Base-by-base conservation (phyloP, 495 filamentous ascomycete genomes). In the Penicillium desertorum region DNA sequence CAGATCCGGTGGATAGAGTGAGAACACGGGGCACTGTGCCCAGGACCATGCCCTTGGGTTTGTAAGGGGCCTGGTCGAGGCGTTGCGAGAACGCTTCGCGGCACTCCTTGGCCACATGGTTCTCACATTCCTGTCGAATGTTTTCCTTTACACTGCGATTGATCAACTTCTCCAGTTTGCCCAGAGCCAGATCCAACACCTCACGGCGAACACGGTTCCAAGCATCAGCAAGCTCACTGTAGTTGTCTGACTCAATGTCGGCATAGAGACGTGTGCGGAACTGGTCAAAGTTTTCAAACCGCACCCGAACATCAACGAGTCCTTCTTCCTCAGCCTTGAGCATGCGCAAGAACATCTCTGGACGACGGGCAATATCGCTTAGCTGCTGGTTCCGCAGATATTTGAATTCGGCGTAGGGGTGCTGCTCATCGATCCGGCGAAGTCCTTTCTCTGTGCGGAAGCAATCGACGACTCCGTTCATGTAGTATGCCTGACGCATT, bases 401-500 rank as follows among this genome's bases (percentile, higher is more conserved):
- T 65, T 98, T 98, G 76, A 98, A 92, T 69, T 96, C 94, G 69
- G 96, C 96, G 71, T 94, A 98, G 0, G 90, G 91, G 66, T 97
- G 90, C 34, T 96, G 85, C 48, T 98, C 95, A 58, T 96, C 93
- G 63, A 98, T 98, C 64, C 88, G 88, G 34, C 87, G 87, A n/a
- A 95, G 77, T 27, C 94, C 94, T 69, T 97, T 98, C 45, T 96
- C 92, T 9, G 94, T 98, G 50, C 92, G 86, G 58, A 84, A 83
- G 66, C 92, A 94, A 72, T 92, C 90, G 51, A 98, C 83, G 32
- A 87, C 79, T 32, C 90, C 90, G 58, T 86, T 85, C 68, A 82
- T 80, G 66, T 97, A 98, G 71, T 88, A 96, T 42, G 83, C 80
- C 55, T 84, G 81, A 14, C 95, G 82, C 71, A 98, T 85, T 43